These are phyloP conservation scores for Russula abietina DNA, from an alignment of 768 basidiomycete genomes.

Conservation along the genomic window DNA sequence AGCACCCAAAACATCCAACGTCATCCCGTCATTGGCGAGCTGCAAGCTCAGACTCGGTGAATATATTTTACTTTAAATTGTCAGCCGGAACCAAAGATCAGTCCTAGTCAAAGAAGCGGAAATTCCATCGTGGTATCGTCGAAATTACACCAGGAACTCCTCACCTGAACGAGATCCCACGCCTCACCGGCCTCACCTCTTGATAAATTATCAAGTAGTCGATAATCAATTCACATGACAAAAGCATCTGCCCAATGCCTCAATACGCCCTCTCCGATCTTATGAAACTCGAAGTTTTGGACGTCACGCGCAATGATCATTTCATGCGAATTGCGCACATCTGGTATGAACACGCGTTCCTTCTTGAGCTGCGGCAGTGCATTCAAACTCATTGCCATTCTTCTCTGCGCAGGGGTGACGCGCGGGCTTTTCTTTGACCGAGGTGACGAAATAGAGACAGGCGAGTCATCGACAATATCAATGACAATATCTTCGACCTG, in stretches of 20 bases:
- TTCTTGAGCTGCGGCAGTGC: slow-evolving; percentile 63
- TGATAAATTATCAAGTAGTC: not conserved
- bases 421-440: slow-evolving; percentile 27
- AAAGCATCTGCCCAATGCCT: slow-evolving; percentile 69
- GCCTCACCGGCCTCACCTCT: not conserved
- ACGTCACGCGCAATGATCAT: slow-evolving; percentile 66
- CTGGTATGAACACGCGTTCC: slow-evolving; percentile 59
- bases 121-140: too few relatives aligned
- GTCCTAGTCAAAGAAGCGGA: too few relatives aligned
- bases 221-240: slow-evolving; percentile 31
- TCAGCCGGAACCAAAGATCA: too few relatives aligned
- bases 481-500: slow-evolving; percentile 55
- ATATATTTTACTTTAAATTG: too few relatives aligned
- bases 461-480: slow-evolving; percentile 47
- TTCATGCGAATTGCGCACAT: slow-evolving; percentile 60
- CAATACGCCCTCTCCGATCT: slow-evolving; percentile 57
- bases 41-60: too few relatives aligned
- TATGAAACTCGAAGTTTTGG: slow-evolving; percentile 51
- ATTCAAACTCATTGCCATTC: slow-evolving; percentile 57
- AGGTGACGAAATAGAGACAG: not conserved
- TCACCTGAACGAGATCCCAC: not conserved
- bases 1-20: too few relatives aligned
- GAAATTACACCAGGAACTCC: not conserved
- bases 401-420: slow-evolving; percentile 51
- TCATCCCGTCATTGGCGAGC: too few relatives aligned